phyloP scores from a whole-genome alignment of 192 early-diverging fungal species.

The Obelidium mucronatum region DNA sequence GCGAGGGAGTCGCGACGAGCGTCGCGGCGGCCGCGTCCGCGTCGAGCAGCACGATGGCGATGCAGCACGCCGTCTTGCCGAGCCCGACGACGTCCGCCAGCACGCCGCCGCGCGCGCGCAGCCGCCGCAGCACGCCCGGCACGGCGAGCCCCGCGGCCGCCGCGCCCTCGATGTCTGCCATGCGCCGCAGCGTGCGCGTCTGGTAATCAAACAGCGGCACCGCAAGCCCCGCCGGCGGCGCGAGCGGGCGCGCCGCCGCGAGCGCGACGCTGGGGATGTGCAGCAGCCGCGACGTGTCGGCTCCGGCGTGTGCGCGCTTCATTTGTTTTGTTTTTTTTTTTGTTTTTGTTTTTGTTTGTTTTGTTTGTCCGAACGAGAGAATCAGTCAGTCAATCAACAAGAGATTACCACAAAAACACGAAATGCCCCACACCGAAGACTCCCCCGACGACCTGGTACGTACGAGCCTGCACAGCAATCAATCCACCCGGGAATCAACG shows the following conservation, averaged over 20 bases:
- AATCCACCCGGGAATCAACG: too few species aligned
- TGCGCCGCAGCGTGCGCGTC: not conserved
- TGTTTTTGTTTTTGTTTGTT: too few species aligned
- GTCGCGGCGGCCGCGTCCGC: not conserved
- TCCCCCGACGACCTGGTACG: too few species aligned
- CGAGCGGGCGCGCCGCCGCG: not conserved
- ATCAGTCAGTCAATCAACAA: too few species aligned
- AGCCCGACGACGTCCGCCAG: slow-evolving; percentile 23
- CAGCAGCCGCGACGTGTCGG: slow-evolving; percentile 17
- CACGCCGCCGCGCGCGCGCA: slow-evolving; percentile 13
- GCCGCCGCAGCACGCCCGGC: not conserved
- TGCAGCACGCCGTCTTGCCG: slow-evolving; percentile 26
- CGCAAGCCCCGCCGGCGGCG: not conserved
- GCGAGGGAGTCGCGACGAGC: slow-evolving; percentile 19
- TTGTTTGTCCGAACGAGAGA: too few species aligned
- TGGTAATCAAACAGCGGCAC: slow-evolving; percentile 26
- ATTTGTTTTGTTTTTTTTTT: too few species aligned
- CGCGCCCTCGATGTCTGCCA: not conserved
- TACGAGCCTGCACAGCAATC: too few species aligned
- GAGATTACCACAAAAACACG: too few species aligned
- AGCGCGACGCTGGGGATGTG: slow-evolving; percentile 4
- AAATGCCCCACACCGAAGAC: too few species aligned
- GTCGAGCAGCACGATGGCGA: slow-evolving; percentile 4
- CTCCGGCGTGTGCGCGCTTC: too few species aligned
- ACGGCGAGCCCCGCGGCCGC: slow-evolving; percentile 1